Percentiles rank a stretch among this genome's conserved stretches.
These are phyloP conservation scores for Trichosporon coremiiforme DNA, from an alignment of 1,284 basidiomycete genomes.

Conservation along the genomic window DNA sequence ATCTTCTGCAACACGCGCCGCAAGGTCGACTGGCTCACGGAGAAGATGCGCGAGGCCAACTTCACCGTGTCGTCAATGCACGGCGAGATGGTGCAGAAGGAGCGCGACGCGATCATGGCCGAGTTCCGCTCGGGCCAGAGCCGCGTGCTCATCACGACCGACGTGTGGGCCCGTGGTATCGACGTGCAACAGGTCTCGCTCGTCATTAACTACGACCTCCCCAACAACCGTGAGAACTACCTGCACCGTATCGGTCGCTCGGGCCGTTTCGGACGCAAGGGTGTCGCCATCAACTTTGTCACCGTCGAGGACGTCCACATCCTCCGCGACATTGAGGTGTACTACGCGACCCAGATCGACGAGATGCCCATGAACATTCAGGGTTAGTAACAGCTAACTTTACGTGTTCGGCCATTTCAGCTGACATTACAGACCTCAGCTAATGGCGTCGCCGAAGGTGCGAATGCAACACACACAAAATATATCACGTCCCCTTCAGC, in stretches of 20 bases:
- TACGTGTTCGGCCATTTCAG: neutral
- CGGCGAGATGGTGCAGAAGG: conserved; percentile 98
- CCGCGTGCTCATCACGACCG: conserved; percentile 88
- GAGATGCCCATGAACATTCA: conserved; percentile 36
- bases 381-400: neutral
- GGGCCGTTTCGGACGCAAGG: conserved; percentile 90
- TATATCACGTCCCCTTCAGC: conserved; percentile 7
- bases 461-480: neutral
- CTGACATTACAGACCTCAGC: conserved; percentile 12
- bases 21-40: conserved; percentile 99
- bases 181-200: conserved; percentile 98
- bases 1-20: conserved; percentile 99
- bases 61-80: conserved; percentile 94
- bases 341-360: conserved; percentile 37
- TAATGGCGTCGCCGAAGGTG: conserved; percentile 15
- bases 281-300: conserved; percentile 50
- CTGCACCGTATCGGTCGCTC: conserved; percentile 96
- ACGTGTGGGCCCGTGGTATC: conserved; percentile 98
- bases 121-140: conserved; percentile 95
- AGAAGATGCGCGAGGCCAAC: conserved; percentile 96
- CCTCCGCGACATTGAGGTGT: conserved; percentile 42
- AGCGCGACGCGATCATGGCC: conserved; percentile 97
- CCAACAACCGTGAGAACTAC: conserved; percentile 92
- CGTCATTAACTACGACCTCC: conserved; percentile 97
- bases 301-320: conserved; percentile 51